These are phyloP conservation scores for Penicillium crustosum DNA, from an alignment of 2,329 filamentous ascomycete species.

Conservation along the genomic window DNA sequence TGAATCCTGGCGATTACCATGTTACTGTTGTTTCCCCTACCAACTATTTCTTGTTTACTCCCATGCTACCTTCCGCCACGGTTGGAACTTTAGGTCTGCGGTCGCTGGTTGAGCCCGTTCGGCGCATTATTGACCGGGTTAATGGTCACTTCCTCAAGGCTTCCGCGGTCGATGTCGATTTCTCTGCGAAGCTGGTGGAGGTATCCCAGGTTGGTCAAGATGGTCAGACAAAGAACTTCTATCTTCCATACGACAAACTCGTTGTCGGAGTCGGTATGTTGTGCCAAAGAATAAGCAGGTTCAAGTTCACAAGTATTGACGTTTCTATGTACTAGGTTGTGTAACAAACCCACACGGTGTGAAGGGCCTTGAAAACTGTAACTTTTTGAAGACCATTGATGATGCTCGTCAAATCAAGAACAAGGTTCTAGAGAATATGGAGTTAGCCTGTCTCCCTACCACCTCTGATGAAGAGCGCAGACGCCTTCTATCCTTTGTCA, in stretches of 20 bases:
- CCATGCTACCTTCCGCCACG: conserved; percentile 95
- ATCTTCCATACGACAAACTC: conserved; percentile 95
- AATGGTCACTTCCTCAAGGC: conserved; percentile 89
- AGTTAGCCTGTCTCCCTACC: conserved; percentile 87
- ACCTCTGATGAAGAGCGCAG: conserved; percentile 84
- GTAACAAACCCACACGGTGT: conserved; percentile 94
- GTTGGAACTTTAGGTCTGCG: conserved; percentile 91
- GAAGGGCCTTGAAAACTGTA: conserved; percentile 87
- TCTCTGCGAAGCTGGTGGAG: conserved; percentile 87
- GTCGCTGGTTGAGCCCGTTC: conserved; percentile 88
- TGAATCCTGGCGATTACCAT: conserved; percentile 90
- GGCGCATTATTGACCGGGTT: conserved; percentile 74
- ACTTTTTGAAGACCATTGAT: conserved; percentile 92
- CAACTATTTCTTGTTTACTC: conserved; percentile 97
- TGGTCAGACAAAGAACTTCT: conserved; percentile 79
- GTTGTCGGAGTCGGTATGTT: conserved; percentile 75
- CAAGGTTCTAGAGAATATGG: conserved; percentile 82
- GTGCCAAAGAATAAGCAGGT: neutral
- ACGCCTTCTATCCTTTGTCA: conserved; percentile 88
- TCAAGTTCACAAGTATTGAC: conserved; percentile 5
- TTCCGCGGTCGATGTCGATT: conserved; percentile 83
- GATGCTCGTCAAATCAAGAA: conserved; percentile 90
- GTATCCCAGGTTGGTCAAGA: conserved; percentile 69
- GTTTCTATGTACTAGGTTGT: conserved; percentile 55
- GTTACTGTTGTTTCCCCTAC: conserved; percentile 91